A percentile compares a stretch with the other conserved stretches of the same genome.
Evolutionary conservation across 805 yeast species (phyloP).

Genomic region (Wickerhamiella vanderwaltii): DNA sequence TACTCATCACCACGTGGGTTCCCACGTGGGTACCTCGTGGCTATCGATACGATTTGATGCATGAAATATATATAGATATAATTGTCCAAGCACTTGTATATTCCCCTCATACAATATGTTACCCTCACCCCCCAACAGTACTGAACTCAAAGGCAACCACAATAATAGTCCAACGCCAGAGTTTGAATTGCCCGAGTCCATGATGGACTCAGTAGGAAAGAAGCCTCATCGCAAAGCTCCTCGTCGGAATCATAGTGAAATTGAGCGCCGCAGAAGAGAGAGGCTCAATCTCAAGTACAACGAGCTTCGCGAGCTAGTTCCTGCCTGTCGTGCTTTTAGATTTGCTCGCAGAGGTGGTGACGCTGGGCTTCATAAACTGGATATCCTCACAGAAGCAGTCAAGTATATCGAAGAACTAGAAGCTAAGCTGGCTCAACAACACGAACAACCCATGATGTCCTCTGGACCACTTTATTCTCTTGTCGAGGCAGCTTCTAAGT

Average conservation of each 20-base stretch:
- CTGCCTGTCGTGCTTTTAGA: constrained; percentile 53
- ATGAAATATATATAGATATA: background rate
- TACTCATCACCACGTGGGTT: constrained; percentile 3
- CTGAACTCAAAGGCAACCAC: constrained; percentile 5
- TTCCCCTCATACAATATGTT: background rate
- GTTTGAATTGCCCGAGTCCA: constrained; percentile 1
- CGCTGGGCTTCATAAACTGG: constrained; percentile 68
- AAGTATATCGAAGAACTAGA: constrained; percentile 66
- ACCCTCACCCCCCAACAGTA: constrained; percentile 7
- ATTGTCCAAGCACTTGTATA: background rate
- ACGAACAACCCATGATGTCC: background rate
- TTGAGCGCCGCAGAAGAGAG: constrained; percentile 65
- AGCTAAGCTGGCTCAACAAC: constrained; percentile 1
- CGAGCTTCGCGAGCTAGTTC: constrained; percentile 62
- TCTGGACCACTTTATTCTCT: background rate
- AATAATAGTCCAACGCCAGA: background rate
- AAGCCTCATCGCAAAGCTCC: constrained; percentile 5
- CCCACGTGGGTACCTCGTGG: constrained; percentile 10
- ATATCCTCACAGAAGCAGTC: constrained; percentile 70
- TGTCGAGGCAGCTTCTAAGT: constrained; percentile 4
- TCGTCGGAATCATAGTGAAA: constrained; percentile 44
- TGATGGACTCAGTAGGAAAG: background rate
- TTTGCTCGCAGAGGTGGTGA: constrained; percentile 28
- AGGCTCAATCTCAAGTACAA: constrained; percentile 77
- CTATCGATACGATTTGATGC: background rate